These are phyloP conservation scores for Nakazawaea populi DNA, from an alignment of 805 yeast species.

Conservation along the genomic window DNA sequence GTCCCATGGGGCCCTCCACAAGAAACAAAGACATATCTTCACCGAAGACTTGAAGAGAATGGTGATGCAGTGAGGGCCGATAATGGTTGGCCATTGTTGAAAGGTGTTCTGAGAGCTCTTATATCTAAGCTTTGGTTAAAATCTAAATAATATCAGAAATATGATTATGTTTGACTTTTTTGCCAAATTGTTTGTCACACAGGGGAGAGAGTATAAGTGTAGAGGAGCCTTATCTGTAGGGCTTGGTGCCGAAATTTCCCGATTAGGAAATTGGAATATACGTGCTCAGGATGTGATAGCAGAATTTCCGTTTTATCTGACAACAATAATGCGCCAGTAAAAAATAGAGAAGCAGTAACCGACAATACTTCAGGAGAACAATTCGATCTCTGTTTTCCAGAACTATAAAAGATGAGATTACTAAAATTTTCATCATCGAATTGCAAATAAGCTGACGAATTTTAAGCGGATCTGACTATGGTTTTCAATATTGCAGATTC, in stretches of 20 bases:
- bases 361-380: background rate
- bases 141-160: too few species aligned
- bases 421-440: too few species aligned
- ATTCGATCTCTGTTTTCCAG: too few species aligned
- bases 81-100: slow-evolving; percentile 70
- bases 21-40: slow-evolving; percentile 85
- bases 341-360: background rate
- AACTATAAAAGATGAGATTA: too few species aligned
- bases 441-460: too few species aligned
- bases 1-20: slow-evolving; percentile 98
- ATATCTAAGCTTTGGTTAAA: background rate
- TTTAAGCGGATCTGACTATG: slow-evolving; percentile 18
- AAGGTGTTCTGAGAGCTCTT: slow-evolving; percentile 40
- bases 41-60: slow-evolving; percentile 89
- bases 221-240: too few species aligned
- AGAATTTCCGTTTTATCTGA: background rate
- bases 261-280: background rate
- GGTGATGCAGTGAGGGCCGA: slow-evolving; percentile 90
- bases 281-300: background rate
- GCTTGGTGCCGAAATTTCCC: background rate
- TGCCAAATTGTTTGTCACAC: too few species aligned
- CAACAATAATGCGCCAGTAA: background rate
- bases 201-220: too few species aligned
- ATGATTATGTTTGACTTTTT: too few species aligned
- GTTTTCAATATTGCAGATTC: slow-evolving; percentile 37